Conservation (phyloP, 2,329 filamentous ascomycete genomes). For the Stachybotrys echinatus region DNA sequence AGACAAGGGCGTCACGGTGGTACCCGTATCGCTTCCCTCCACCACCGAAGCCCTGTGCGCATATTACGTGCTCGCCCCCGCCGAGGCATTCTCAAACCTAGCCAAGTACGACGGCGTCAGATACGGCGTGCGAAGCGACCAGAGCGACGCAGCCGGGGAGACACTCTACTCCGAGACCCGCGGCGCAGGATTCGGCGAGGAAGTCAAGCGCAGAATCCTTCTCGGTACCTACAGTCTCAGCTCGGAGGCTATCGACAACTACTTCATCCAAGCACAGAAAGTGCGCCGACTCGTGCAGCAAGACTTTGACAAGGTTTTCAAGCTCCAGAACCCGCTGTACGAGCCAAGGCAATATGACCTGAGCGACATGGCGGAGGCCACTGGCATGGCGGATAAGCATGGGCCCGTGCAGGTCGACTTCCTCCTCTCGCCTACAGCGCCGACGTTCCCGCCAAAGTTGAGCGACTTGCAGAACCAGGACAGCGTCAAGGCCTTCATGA, state of each 20-base stretch:
- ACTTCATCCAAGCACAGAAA: conserved; percentile 90
- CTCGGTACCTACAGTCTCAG: conserved; percentile 87
- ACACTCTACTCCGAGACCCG: conserved; percentile 73
- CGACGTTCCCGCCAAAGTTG: conserved; percentile 65
- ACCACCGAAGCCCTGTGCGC: conserved; percentile 83
- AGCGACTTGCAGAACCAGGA: conserved; percentile 49
- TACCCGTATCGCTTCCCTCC: conserved; percentile 73
- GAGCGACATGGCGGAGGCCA: conserved; percentile 51
- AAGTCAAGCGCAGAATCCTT: conserved; percentile 82
- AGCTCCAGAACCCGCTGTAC: conserved; percentile 61
- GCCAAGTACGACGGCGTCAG: conserved; percentile 97
- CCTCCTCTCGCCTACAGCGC: conserved; percentile 81
- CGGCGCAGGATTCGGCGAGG: conserved; percentile 69
- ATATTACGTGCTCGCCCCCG: conserved; percentile 93
- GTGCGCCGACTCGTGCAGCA: conserved; percentile 76
- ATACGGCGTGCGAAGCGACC: conserved; percentile 61
- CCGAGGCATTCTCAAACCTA: conserved; percentile 92
- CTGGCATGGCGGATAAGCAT: conserved; percentile 48
- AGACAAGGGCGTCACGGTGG: conserved; percentile 62
- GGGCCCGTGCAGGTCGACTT: conserved; percentile 71
- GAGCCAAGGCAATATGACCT: conserved; percentile 49
- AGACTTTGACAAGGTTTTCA: conserved; percentile 82
- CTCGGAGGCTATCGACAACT: conserved; percentile 88
- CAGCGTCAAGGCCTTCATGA: conserved; percentile 75
- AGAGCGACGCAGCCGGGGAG: conserved; percentile 50